Conservation (phyloP, 106 monocot species). For the Dioscorea alata region DNA sequence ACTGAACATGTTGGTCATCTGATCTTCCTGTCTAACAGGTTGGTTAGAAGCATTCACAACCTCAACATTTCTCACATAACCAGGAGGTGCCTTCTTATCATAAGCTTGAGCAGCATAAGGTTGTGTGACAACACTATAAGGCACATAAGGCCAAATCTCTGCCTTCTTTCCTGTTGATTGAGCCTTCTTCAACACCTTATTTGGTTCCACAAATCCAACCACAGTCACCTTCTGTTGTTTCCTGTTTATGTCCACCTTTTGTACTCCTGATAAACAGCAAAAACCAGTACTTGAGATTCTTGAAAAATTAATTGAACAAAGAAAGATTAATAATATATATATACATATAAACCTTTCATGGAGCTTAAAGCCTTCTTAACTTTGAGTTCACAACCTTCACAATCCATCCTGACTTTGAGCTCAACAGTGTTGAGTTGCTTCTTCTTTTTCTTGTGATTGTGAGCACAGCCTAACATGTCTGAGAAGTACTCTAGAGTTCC, state of each 20-base stretch:
- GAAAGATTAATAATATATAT: not conserved
- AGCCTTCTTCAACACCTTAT: conserved; percentile 21
- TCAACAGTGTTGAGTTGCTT: conserved; percentile 17
- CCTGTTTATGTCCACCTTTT: conserved; percentile 8
- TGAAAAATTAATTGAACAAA: not conserved
- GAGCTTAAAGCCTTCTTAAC: conserved; percentile 8
- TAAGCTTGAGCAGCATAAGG: conserved; percentile 15
- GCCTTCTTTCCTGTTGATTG: conserved; percentile 15
- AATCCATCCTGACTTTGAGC: conserved; percentile 22
- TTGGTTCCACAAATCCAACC: conserved; percentile 16
- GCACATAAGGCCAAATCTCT: conserved; percentile 19
- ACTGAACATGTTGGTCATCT: conserved; percentile 9
- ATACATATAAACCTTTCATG: conserved; percentile 14
- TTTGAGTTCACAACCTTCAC: conserved; percentile 19
- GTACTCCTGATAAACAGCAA: conserved; percentile 2
- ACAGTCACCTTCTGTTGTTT: conserved; percentile 23
- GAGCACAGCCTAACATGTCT: conserved; percentile 3
- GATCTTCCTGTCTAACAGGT: conserved; percentile 3
- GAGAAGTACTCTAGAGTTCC: conserved; percentile 14
- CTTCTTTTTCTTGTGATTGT: conserved; percentile 5
- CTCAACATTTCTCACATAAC: conserved; percentile 14
- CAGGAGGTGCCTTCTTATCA: conserved; percentile 28
- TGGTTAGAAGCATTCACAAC: not conserved
- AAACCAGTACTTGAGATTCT: not conserved
- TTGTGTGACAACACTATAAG: conserved; percentile 4